Evolutionary conservation across 768 basidiomycete genomes (phyloP), one percentile per base, ranked within the genome.

Genomic region (Boletus sensibilis): DNA sequence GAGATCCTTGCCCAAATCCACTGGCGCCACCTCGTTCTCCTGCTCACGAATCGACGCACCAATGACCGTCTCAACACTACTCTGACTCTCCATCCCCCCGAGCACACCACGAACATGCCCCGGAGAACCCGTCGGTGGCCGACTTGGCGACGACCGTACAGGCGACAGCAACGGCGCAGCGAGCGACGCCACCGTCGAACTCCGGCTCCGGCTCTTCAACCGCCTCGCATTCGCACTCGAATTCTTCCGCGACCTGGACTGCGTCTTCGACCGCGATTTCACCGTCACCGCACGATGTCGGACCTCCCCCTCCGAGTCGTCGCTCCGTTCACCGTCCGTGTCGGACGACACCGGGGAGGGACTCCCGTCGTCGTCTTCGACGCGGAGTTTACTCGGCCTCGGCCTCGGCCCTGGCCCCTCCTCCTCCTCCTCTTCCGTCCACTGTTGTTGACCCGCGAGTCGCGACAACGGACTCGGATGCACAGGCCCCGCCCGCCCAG

Each of bases 1-100:
- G 3, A 69, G 9, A 56, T 55, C 47, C 40, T 53, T 53, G 4
- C 73, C 68, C 21, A 68, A 21, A 58, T 54, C 50, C 12, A 42
- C 55, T 3, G 44, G 61, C 13, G 53, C 65, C 11, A 63, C 51
- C 27, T 66, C 72, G 8, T 58, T 62, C 4, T 75, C 77, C 45
- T 65, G 71, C 46, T 76, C 72, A 0, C 76, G 74, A 13, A 75
- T 51, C 34, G 85, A 85, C 8, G 70, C 79, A 2, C 82, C 87
- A 27, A 81, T 82, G 6, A 92, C 85, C 0, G 91, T 92, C 18
- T 82, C 80, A 31, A 89, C 78, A 58, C 90, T 92, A 66, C 84
- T 88, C 20, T 74, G 75, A 2, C 88, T 90, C 18, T 79, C 78
- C 38, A 78, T 80, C 53, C 79, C 81, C 5, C 62, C 65, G 13